Evolutionary conservation across 2,329 filamentous ascomycete genomes (phyloP).

Genomic region (Ophiostoma tasmaniense): DNA sequence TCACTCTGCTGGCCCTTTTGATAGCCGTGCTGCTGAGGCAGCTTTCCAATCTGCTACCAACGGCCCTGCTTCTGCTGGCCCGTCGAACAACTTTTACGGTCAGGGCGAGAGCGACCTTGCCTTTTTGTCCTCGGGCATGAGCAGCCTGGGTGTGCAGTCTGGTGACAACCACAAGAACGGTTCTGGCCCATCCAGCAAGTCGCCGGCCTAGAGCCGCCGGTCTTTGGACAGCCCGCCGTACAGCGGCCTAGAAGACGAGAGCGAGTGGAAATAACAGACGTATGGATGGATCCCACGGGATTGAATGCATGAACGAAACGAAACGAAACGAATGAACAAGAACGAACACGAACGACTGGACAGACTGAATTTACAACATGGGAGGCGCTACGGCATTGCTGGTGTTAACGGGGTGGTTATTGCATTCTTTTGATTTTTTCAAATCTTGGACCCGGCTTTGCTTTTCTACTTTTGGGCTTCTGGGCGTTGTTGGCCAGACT

Average conservation of each 20-base stretch:
- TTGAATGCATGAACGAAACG: background rate
- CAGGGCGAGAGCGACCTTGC: conserved; percentile 65
- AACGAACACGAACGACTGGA: background rate
- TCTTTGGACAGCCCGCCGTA: too few species aligned
- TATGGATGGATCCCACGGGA: background rate
- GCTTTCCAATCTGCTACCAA: conserved; percentile 87
- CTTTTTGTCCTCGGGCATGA: conserved; percentile 67
- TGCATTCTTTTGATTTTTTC: conserved; percentile 7
- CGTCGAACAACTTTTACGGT: conserved; percentile 63
- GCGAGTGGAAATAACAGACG: background rate
- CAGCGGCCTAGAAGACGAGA: background rate
- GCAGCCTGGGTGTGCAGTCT: conserved; percentile 59
- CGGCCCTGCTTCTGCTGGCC: conserved; percentile 66
- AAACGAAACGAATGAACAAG: background rate
- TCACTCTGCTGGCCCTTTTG: conserved; percentile 79
- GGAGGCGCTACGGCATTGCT: background rate
- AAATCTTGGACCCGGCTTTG: background rate
- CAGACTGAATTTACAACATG: background rate
- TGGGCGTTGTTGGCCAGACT: conserved; percentile 8
- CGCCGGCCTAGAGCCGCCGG: conserved; percentile 38
- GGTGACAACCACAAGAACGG: conserved; percentile 55
- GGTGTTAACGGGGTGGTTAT: conserved; percentile 5
- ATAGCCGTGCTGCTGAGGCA: conserved; percentile 86
- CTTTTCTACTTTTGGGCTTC: background rate
- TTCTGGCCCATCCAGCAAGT: conserved; percentile 49